Percentiles rank a stretch among this genome's conserved stretches.
phyloP scores from a whole-genome alignment of 2,329 filamentous ascomycete species.

The Tolypocladium tropicale region DNA sequence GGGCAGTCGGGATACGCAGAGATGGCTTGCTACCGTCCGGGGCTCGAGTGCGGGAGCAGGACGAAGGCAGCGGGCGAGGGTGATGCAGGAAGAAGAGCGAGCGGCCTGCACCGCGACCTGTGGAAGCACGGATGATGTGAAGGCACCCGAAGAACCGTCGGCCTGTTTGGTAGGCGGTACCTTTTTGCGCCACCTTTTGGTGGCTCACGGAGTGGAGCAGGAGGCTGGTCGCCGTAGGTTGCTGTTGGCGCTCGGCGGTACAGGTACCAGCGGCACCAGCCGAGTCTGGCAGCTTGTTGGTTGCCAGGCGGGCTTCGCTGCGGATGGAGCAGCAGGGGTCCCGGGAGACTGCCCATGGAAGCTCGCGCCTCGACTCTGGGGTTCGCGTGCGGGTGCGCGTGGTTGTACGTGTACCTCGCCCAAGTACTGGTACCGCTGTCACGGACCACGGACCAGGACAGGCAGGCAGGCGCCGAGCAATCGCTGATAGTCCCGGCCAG shows the following conservation, averaged over 20 bases:
- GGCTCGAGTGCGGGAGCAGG: not conserved
- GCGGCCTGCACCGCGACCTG: not conserved
- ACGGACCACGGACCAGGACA: not conserved
- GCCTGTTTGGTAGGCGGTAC: too few relatives aligned
- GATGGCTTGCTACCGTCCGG: not conserved
- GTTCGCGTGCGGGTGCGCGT: too few relatives aligned
- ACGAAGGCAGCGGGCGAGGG: not conserved
- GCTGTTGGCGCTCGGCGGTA: slow-evolving; percentile 1
- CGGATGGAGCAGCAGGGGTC: not conserved
- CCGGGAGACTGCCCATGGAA: not conserved
- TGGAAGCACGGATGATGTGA: not conserved
- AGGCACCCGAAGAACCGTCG: not conserved
- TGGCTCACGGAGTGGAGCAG: not conserved
- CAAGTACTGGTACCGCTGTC: not conserved
- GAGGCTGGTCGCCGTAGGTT: not conserved
- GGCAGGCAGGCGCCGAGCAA: not conserved
- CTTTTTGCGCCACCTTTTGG: too few relatives aligned
- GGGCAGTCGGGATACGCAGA: not conserved
- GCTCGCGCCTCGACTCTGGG: not conserved
- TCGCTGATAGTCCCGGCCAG: not conserved
- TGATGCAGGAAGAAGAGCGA: not conserved
- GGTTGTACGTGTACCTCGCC: too few relatives aligned
- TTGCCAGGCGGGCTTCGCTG: not conserved
- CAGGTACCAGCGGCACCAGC: slow-evolving; percentile 1
- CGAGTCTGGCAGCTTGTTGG: not conserved